Evolutionary conservation across 176 grass and related monocot species (phyloP).

Genomic region (Oryza punctata): DNA sequence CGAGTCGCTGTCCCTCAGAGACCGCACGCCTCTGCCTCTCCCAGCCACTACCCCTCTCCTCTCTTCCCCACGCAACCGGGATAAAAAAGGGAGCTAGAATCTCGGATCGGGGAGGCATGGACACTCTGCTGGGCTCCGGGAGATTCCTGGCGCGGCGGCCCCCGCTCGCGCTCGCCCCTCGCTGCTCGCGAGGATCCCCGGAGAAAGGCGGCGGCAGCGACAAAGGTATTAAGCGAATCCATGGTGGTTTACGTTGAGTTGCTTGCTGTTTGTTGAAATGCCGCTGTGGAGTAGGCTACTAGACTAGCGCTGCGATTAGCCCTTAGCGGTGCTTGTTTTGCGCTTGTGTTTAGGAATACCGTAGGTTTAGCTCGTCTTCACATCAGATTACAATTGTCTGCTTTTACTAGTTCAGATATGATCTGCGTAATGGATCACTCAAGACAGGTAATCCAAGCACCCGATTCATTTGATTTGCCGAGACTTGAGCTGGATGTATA

Average conservation of each 20-base stretch:
- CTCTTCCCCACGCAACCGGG: background rate
- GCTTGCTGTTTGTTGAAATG: slow-evolving; percentile 35
- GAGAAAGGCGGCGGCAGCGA: slow-evolving; percentile 54
- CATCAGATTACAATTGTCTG: background rate
- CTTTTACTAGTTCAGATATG: slow-evolving; percentile 4
- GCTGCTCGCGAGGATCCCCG: slow-evolving; percentile 63
- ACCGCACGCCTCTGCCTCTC: slow-evolving; percentile 25
- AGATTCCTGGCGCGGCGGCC: slow-evolving; percentile 50
- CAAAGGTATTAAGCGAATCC: slow-evolving; percentile 50
- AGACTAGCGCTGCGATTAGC: background rate
- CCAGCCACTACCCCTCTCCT: slow-evolving; percentile 16
- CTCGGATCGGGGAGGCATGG: slow-evolving; percentile 34
- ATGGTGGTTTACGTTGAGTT: background rate
- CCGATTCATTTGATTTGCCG: background rate
- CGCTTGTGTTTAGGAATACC: background rate
- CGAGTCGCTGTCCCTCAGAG: background rate
- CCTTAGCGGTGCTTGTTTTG: background rate
- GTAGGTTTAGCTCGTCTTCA: background rate
- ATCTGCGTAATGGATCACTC: slow-evolving; percentile 14
- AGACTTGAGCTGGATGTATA: background rate
- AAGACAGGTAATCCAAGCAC: background rate
- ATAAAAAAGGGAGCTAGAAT: slow-evolving; percentile 1
- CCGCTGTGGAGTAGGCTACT: background rate
- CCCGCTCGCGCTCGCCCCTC: slow-evolving; percentile 47
- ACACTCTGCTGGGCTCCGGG: slow-evolving; percentile 44